These are phyloP conservation scores for Nothopassalora personata DNA, from an alignment of 2,329 filamentous ascomycete species.

Conservation along the genomic window DNA sequence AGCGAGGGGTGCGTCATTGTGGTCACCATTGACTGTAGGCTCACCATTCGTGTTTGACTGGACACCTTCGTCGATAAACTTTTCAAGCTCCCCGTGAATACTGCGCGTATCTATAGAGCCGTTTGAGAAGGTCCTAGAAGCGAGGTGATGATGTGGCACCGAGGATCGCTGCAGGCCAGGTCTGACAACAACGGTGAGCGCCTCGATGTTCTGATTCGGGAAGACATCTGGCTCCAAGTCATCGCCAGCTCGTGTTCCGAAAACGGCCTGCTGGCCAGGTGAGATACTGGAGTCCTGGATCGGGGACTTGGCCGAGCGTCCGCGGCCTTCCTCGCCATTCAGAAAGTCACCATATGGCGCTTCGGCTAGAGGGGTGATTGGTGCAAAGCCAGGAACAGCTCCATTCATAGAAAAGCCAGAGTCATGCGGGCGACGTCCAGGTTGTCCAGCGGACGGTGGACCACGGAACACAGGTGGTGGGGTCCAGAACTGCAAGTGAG, in stretches of 20 bases:
- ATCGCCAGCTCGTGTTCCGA: conserved; percentile 13
- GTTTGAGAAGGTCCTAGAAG: conserved; percentile 51
- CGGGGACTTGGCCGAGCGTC: conserved; percentile 29
- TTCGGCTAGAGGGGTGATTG: conserved; percentile 19
- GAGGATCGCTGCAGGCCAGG: conserved; percentile 24
- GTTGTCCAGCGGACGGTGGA: conserved; percentile 17
- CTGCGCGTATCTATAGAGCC: conserved; percentile 51
- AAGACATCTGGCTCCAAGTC: conserved; percentile 42
- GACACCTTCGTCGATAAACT: conserved; percentile 30
- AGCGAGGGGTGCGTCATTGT: conserved; percentile 6
- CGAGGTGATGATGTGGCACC: conserved; percentile 36
- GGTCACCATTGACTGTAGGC: conserved; percentile 24
- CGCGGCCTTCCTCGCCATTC: conserved; percentile 27
- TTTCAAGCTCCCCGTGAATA: conserved; percentile 44
- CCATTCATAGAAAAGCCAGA: conserved; percentile 25
- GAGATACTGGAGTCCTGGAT: conserved; percentile 24
- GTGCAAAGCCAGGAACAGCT: conserved; percentile 17
- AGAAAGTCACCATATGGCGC: conserved; percentile 15
- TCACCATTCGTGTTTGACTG: conserved; percentile 36
- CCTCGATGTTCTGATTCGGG: conserved; percentile 49
- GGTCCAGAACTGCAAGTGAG: conserved; percentile 32
- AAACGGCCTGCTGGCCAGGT: conserved; percentile 14
- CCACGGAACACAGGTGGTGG: conserved; percentile 27
- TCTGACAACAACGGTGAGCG: conserved; percentile 50
- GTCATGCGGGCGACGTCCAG: conserved; percentile 25